Conservation (phyloP, 1,139 yeast species). For the Candida neerlandica region DNA sequence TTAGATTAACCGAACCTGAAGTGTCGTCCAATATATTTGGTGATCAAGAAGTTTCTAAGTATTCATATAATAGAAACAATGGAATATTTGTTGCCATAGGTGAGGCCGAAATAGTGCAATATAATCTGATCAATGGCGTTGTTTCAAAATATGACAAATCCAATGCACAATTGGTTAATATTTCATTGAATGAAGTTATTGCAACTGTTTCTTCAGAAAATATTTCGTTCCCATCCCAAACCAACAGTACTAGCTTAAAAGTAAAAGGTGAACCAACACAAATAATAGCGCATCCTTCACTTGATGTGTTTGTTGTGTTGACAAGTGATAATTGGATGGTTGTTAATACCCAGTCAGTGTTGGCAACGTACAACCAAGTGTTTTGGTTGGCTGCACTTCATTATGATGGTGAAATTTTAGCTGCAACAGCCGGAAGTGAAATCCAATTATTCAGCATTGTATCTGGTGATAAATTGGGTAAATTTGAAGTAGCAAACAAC, state of each 20-base stretch:
- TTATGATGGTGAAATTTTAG: conserved; percentile 66
- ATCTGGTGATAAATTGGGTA: conserved; percentile 40
- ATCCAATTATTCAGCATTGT: conserved; percentile 14
- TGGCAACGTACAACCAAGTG: conserved; percentile 1
- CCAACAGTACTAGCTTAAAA: conserved; percentile 9
- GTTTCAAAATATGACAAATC: not conserved
- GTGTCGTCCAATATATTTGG: not conserved
- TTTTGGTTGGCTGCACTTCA: conserved; percentile 46
- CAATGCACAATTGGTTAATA: not conserved
- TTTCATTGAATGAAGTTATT: conserved; percentile 9
- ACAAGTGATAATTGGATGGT: conserved; percentile 9
- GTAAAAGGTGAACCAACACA: not conserved
- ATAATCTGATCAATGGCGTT: conserved; percentile 1
- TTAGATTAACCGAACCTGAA: not conserved
- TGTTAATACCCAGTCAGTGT: conserved; percentile 1
- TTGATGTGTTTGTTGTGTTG: conserved; percentile 13
- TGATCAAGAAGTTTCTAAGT: not conserved
- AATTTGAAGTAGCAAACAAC: conserved; percentile 25
- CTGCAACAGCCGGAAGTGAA: conserved; percentile 39
- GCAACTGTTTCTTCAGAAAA: conserved; percentile 1
- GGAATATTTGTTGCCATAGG: not conserved
- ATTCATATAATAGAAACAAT: conserved; percentile 3
- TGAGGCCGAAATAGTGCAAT: conserved; percentile 1
- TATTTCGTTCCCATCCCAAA: conserved; percentile 11
- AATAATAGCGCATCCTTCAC: conserved; percentile 13